These are phyloP conservation scores for Coemansia sp. DNA, from an alignment of 192 early-diverging fungal species.

Conservation along the genomic window DNA sequence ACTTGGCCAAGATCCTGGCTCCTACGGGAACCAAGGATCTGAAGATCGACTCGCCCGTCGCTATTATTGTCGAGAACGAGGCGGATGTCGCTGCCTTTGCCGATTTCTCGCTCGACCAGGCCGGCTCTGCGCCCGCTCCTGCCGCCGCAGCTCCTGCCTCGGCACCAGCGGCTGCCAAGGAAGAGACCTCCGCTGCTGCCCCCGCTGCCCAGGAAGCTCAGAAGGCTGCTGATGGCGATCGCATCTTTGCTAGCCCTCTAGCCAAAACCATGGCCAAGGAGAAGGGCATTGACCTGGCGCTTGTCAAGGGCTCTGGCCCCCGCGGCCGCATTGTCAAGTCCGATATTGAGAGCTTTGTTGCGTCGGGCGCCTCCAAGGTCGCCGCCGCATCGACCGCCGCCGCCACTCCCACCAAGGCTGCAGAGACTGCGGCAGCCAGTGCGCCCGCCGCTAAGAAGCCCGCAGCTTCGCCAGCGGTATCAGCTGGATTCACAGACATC, in stretches of 20 bases:
- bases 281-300: conserved; percentile 74
- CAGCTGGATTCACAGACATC: conserved; percentile 69
- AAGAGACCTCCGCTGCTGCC: conserved; percentile 20
- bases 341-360: conserved; percentile 75
- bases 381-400: conserved; percentile 43
- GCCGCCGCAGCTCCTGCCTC: conserved; percentile 5
- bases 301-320: conserved; percentile 87
- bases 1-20: conserved; percentile 91
- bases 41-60: conserved; percentile 84
- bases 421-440: conserved; percentile 7
- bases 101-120: conserved; percentile 69
- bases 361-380: conserved; percentile 24
- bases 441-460: conserved; percentile 39
- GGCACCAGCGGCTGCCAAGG: conserved; percentile 20
- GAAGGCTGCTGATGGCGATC: conserved; percentile 42
- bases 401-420: conserved; percentile 17
- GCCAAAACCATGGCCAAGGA: conserved; percentile 89
- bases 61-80: conserved; percentile 89
- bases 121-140: conserved; percentile 49
- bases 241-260: conserved; percentile 84
- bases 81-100: conserved; percentile 87
- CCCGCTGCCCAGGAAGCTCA: conserved; percentile 41
- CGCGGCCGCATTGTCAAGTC: conserved; percentile 89
- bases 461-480: conserved; percentile 37
- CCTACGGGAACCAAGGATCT: conserved; percentile 89